A percentile compares a stretch with the other conserved stretches of the same genome.
Conservation (phyloP, 2,329 filamentous ascomycete genomes). For the Colletotrichum kahawae region DNA sequence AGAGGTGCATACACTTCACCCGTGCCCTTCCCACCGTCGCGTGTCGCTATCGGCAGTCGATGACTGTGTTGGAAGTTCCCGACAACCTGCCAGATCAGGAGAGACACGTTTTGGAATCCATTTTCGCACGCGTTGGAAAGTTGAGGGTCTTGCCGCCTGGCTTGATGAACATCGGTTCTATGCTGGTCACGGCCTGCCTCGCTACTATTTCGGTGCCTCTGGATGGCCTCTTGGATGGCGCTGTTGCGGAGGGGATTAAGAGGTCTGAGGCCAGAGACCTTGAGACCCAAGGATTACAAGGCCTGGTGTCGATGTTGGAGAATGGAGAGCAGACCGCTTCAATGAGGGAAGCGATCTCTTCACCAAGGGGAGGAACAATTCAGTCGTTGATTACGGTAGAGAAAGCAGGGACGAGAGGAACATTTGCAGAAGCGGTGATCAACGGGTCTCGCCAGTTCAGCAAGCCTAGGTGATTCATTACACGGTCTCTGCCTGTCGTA, state of each 20-base stretch:
- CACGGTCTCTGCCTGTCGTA: neutral
- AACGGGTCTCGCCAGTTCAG: neutral
- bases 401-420: neutral
- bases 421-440: neutral
- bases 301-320: neutral
- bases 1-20: neutral
- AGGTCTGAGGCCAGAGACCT: neutral
- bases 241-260: neutral
- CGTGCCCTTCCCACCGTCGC: neutral
- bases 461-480: neutral
- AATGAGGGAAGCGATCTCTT: neutral
- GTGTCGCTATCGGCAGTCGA: neutral
- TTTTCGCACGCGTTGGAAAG: neutral
- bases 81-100: neutral
- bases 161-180: neutral
- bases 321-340: neutral
- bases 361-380: neutral
- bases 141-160: neutral
- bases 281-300: neutral
- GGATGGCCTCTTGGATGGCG: neutral
- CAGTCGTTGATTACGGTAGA: neutral
- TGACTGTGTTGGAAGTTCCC: neutral
- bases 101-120: neutral
- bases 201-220: neutral
- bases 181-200: neutral